Evolutionary conservation across 2,329 filamentous ascomycete genomes (phyloP).

Genomic region (Ceratocystis eucalypticola): DNA sequence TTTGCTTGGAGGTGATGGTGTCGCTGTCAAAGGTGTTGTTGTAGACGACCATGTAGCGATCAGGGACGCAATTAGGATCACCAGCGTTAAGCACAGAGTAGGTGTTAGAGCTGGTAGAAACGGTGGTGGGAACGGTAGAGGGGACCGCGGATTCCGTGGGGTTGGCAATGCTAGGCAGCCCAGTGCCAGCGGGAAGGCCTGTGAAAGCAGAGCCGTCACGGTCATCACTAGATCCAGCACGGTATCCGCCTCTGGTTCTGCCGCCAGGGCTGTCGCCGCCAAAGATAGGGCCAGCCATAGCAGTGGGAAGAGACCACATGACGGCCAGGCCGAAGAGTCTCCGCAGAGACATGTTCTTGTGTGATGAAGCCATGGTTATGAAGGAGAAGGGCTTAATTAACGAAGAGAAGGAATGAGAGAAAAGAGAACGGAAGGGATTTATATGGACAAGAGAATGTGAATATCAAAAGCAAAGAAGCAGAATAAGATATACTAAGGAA

Average conservation of each 20-base stretch:
- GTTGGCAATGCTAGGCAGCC: conserved; percentile 36
- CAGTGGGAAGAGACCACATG: conserved; percentile 22
- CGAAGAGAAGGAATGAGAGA: not conserved
- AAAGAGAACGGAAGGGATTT: not conserved
- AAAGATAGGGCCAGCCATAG: conserved; percentile 23
- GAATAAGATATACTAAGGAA: not conserved
- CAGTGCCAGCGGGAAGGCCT: not conserved
- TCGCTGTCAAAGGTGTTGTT: conserved; percentile 39
- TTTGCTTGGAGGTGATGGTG: conserved; percentile 37
- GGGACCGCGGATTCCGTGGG: conserved; percentile 27
- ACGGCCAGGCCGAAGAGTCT: conserved; percentile 20
- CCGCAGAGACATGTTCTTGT: conserved; percentile 3
- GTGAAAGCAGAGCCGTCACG: not conserved
- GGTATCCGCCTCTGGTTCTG: not conserved
- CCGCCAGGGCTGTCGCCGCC: conserved; percentile 9
- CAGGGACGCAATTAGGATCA: conserved; percentile 36
- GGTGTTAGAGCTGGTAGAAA: conserved; percentile 25
- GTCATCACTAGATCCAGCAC: too few relatives aligned
- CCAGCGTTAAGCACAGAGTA: conserved; percentile 38
- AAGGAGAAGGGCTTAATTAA: not conserved
- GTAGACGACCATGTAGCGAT: conserved; percentile 53
- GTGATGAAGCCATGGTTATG: conserved; percentile 22
- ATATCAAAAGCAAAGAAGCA: conserved; percentile 1
- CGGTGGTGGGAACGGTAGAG: conserved; percentile 22
- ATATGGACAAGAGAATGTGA: conserved; percentile 6